These are phyloP conservation scores for Fusarium mangiferae DNA, from an alignment of 2,329 filamentous ascomycete genomes.

Conservation along the genomic window DNA sequence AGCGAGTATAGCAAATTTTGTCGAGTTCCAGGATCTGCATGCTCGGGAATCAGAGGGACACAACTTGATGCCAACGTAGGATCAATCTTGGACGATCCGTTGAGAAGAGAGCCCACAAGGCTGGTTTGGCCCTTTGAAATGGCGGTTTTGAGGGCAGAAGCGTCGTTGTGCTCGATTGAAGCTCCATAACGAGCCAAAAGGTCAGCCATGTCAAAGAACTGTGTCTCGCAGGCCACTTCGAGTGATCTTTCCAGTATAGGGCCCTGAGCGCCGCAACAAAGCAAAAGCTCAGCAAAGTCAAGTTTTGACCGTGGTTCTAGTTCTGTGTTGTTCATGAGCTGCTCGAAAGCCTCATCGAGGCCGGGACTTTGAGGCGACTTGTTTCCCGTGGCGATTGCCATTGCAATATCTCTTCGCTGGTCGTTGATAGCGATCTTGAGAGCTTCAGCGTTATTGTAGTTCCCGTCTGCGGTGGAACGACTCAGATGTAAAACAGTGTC, in stretches of 20 bases:
- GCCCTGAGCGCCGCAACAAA: conserved; percentile 68
- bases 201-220: conserved; percentile 64
- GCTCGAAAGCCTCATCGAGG: conserved; percentile 62
- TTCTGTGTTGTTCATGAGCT: conserved; percentile 57
- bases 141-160: conserved; percentile 59
- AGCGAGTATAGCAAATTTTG: conserved; percentile 57
- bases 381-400: conserved; percentile 64
- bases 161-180: conserved; percentile 65
- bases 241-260: conserved; percentile 60
- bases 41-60: conserved; percentile 59
- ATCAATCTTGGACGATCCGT: conserved; percentile 55
- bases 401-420: conserved; percentile 63
- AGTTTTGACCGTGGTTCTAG: conserved; percentile 62
- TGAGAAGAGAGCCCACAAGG: conserved; percentile 60
- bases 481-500: conserved; percentile 62
- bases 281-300: conserved; percentile 63
- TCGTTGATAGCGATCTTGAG: conserved; percentile 61
- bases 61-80: conserved; percentile 61
- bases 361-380: conserved; percentile 60
- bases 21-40: conserved; percentile 57
- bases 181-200: conserved; percentile 65
- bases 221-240: conserved; percentile 58
- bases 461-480: conserved; percentile 63
- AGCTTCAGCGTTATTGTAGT: conserved; percentile 62
- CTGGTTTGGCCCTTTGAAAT: conserved; percentile 57